Base-by-base conservation (phyloP, 805 yeast genomes). In the Ogataea allantospora region DNA sequence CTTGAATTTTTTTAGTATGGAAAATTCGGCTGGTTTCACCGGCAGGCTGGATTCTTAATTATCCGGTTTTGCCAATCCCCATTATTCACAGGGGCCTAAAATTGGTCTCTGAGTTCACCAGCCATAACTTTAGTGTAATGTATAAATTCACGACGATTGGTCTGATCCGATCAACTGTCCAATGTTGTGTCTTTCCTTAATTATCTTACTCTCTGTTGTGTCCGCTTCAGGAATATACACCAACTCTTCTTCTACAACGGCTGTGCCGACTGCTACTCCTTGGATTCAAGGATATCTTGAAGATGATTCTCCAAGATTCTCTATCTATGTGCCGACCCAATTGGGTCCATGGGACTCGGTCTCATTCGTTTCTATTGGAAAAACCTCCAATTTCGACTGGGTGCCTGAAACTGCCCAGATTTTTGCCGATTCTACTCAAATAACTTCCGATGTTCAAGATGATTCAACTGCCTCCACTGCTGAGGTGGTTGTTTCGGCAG, bases 311-410 rank as follows among this genome's bases (percentile, higher is more conserved):
- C 57, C 57, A 21, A 35, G 43, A 20, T 53, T 39, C 32, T 40
- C 35, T 25, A 40, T 51, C 15, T 44, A 35, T 31, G 46, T 53
- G 35, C 57, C 57, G 18, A 36, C 47, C 25, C 32, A 35, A n/a
- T 33, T 49, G 15, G 52, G 51, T 18, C 50, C 52, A 5, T 47
- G 46, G 45, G 23, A 28, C 17, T 44, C 48, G 14, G 27, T 47
- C 16, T 42, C 46, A n/a, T 36, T 48, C 11, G 39, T 45, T 7
- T 47, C 50, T 9, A 27, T 47, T 13, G 52, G 38, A 15, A 25
- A 35, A n/a, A 44, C 43, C 6, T 19, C 38, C 14, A 43, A 44
- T 36, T 47, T 47, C 38, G 43, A 43, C n/a, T 51, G 51, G 50
- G 39, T 30, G n/a, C 43, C 51, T 12, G 42, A 34, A 10, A 37